phyloP scores from a whole-genome alignment of 1,284 basidiomycete genomes.

The Fomitopsis palustris region DNA sequence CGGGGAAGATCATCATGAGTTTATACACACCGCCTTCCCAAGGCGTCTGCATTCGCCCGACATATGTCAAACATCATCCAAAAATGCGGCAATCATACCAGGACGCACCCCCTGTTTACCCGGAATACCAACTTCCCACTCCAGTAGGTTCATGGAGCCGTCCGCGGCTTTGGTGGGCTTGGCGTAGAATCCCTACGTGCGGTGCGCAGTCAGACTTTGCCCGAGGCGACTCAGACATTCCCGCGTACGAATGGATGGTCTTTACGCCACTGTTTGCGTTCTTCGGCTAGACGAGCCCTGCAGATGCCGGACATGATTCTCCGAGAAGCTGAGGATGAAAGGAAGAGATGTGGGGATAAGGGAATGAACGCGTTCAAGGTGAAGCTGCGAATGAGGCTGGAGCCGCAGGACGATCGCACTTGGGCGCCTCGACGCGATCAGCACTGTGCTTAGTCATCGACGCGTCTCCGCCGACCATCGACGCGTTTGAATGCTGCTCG shows the following conservation, averaged over 20 bases:
- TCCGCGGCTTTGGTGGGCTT: slow-evolving; percentile 87
- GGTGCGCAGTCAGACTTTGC: slow-evolving; percentile 8
- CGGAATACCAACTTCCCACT: slow-evolving; percentile 98
- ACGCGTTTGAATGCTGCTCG: not conserved
- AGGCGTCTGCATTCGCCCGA: slow-evolving; percentile 65
- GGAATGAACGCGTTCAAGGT: slow-evolving; percentile 1
- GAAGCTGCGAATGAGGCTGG: not conserved
- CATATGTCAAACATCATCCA: slow-evolving; percentile 19
- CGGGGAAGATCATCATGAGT: slow-evolving; percentile 90
- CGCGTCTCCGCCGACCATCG: not conserved
- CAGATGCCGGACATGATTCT: slow-evolving; percentile 76
- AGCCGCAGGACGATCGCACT: not conserved
- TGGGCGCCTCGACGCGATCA: not conserved
- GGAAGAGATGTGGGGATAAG: slow-evolving; percentile 9
- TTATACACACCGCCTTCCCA: slow-evolving; percentile 98
- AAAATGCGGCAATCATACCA: slow-evolving; percentile 2
- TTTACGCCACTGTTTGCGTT: slow-evolving; percentile 98
- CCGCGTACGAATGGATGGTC: slow-evolving; percentile 95
- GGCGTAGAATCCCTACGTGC: slow-evolving; percentile 89
- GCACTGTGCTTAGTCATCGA: slow-evolving; percentile 2
- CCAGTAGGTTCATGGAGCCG: slow-evolving; percentile 94
- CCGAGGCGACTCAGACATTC: not conserved
- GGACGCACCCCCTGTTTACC: slow-evolving; percentile 76
- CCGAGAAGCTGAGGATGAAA: not conserved
- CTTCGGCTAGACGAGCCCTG: slow-evolving; percentile 86